Percentiles rank a stretch among this genome's conserved stretches.
These are phyloP conservation scores for Basidiobolus meristosporus DNA, from an alignment of 371 early-diverging fungal species.

Conservation along the genomic window DNA sequence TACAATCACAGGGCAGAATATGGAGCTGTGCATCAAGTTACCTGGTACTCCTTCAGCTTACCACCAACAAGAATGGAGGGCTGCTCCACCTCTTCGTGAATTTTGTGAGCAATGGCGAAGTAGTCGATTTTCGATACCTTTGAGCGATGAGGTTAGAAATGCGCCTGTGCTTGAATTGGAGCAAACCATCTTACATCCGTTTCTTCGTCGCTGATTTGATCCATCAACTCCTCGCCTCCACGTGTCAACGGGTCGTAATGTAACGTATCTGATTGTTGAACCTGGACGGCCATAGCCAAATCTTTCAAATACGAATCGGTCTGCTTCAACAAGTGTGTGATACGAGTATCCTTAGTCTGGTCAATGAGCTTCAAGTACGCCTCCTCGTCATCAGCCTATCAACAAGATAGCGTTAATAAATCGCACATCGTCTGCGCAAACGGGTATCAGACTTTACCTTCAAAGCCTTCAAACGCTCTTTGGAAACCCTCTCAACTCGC, in stretches of 20 bases:
- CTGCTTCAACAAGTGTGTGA: constrained; percentile 69
- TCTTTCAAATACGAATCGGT: constrained; percentile 68
- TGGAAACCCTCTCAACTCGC: constrained; percentile 53
- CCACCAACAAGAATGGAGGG: constrained; percentile 72
- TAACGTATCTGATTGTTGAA: too few relatives aligned
- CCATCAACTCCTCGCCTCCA: too few relatives aligned
- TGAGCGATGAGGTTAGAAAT: too few relatives aligned
- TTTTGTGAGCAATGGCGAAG: constrained; percentile 68
- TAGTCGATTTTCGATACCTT: constrained; percentile 53
- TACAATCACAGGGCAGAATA: background rate
- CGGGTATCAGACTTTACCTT: constrained; percentile 13
- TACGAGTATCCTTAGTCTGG: constrained; percentile 83
- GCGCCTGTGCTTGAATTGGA: too few relatives aligned
- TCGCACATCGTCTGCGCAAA: background rate
- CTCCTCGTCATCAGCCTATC: constrained; percentile 72
- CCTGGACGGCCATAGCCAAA: constrained; percentile 56
- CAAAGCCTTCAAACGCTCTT: constrained; percentile 88
- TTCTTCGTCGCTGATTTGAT: too few relatives aligned
- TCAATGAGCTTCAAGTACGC: constrained; percentile 86
- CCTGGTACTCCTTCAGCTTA: constrained; percentile 88
- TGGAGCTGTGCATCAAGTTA: constrained; percentile 2
- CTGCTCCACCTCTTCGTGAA: constrained; percentile 69
- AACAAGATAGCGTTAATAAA: background rate
- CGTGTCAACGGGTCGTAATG: too few relatives aligned
- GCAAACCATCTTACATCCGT: too few relatives aligned